Evolutionary conservation across 2,329 filamentous ascomycete species (phyloP).

Genomic region (Fusarium equiseti): DNA sequence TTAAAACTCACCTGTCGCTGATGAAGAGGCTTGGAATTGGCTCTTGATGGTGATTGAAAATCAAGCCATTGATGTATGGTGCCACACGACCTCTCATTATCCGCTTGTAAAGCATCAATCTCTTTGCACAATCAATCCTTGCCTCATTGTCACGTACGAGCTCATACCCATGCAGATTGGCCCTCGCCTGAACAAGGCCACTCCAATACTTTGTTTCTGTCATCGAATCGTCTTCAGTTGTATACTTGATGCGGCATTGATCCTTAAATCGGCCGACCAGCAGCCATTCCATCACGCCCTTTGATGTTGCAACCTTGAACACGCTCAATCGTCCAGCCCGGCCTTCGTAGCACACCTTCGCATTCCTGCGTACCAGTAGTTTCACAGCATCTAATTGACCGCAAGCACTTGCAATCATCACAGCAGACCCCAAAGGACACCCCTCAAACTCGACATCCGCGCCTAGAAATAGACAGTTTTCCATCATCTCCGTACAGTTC

Average conservation of each 20-base stretch:
- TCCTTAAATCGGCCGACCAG: background rate
- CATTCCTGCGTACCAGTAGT: fast-evolving
- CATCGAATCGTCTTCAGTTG: fast-evolving
- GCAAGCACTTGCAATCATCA: background rate
- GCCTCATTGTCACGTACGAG: background rate
- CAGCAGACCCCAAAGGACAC: background rate
- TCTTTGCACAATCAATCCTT: background rate
- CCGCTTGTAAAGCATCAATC: fast-evolving
- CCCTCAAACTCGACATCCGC: background rate
- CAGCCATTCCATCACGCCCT: fast-evolving
- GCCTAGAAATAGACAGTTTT: background rate
- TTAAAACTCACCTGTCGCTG: too few species aligned
- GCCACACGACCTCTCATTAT: too few species aligned
- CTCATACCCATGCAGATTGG: background rate
- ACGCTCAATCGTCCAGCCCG: fast-evolving
- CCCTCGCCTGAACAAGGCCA: background rate
- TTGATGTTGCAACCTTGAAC: background rate
- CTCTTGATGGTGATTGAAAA: too few species aligned
- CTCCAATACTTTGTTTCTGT: background rate
- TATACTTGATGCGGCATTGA: background rate
- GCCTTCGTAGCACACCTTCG: fast-evolving
- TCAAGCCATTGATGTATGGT: background rate
- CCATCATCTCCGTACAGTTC: background rate
- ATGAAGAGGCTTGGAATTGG: fast-evolving
- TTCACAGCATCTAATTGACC: background rate